A percentile compares a stretch with the other conserved stretches of the same genome.
Conservation (phyloP, 1,284 basidiomycete species). For the Kwoniella shivajii region DNA sequence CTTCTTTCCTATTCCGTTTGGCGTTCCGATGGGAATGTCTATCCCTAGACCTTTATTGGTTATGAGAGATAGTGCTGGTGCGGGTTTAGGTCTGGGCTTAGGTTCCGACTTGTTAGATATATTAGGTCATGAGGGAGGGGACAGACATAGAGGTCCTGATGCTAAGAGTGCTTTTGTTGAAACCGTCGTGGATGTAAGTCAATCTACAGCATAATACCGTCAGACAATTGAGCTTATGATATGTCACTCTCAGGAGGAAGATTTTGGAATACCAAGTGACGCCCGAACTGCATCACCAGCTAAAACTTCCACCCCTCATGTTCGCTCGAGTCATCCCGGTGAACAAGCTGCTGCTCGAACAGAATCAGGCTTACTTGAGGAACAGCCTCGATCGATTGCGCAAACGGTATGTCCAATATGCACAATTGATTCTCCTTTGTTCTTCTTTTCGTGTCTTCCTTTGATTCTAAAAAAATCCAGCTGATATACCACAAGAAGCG, state of each 20-base stretch:
- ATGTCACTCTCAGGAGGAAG: slow-evolving; percentile 17
- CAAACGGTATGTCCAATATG: slow-evolving; percentile 1
- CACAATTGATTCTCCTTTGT: slow-evolving; percentile 2
- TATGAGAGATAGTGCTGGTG: slow-evolving; percentile 32
- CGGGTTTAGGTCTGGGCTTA: slow-evolving; percentile 28
- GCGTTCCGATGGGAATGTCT: slow-evolving; percentile 25
- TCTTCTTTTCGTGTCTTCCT: neutral
- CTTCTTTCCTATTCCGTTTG: slow-evolving; percentile 38
- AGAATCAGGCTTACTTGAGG: slow-evolving; percentile 6
- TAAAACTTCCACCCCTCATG: slow-evolving; percentile 2
- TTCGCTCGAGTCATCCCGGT: neutral
- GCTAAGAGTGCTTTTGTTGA: slow-evolving; percentile 48
- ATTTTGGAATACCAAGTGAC: slow-evolving; percentile 8
- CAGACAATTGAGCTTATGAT: neutral
- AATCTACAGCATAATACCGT: neutral
- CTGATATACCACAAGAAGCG: neutral
- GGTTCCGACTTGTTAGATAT: slow-evolving; percentile 20
- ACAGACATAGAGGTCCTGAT: slow-evolving; percentile 18
- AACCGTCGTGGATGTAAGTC: slow-evolving; percentile 48
- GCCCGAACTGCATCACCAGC: slow-evolving; percentile 5
- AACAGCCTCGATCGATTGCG: slow-evolving; percentile 2
- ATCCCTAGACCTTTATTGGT: slow-evolving; percentile 33
- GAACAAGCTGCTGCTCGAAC: slow-evolving; percentile 4
- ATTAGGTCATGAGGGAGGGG: slow-evolving; percentile 7
- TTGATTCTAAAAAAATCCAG: neutral